Base-by-base conservation (phyloP, 2,329 filamentous ascomycete genomes). In the Alternaria alternata region DNA sequence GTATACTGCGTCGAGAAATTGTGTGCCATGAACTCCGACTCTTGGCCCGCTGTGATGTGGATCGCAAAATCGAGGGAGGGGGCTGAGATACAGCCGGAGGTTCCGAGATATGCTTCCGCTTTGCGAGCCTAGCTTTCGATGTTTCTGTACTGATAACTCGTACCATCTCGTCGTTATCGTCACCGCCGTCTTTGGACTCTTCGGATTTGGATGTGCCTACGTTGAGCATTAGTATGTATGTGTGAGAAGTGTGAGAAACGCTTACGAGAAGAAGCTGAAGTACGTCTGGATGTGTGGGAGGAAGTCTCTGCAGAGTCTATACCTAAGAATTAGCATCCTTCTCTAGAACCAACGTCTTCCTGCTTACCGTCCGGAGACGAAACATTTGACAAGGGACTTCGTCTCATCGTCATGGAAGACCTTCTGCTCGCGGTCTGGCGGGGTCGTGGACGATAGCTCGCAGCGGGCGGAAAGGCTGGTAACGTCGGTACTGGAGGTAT, bases 321-420 rank as follows among this genome's bases (percentile, higher is more conserved):
- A 28, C 18, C n/a, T 43, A 8, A 20, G 26, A 51, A 26, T 57
- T 46, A 56, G 30, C 53, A 18, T 11, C 32, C 20, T 39, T 6
- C 14, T 51, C 3, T 3, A 32, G 38, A 9, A 26, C 14, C 12
- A 18, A 43, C 9, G 12, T 7, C 28, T 26, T 51, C 8, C 22
- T 24, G 42, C 54, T 11, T 56, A 63, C 60, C 57, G 20, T 62
- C 54, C n/a, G 59, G 47, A 36, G 53, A 59, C 8, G 63, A 63
- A 18, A 67, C 59, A 54, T 57, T 58, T 5, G 61, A 69, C 20
- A 69, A 55, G n/a, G 64, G 66, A 39, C 66, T 69, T 34, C 57
- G 59, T 32, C 51, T 60, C 47, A 51, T 63, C 6, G 59, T 54
- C 51, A 61, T 54, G 5, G 62, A 67, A 34, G 61, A 67, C 39